Evolutionary conservation across 2,329 filamentous ascomycete genomes (phyloP), one percentile per base, ranked within the genome.

Genomic region (Cladosporium colombiae): DNA sequence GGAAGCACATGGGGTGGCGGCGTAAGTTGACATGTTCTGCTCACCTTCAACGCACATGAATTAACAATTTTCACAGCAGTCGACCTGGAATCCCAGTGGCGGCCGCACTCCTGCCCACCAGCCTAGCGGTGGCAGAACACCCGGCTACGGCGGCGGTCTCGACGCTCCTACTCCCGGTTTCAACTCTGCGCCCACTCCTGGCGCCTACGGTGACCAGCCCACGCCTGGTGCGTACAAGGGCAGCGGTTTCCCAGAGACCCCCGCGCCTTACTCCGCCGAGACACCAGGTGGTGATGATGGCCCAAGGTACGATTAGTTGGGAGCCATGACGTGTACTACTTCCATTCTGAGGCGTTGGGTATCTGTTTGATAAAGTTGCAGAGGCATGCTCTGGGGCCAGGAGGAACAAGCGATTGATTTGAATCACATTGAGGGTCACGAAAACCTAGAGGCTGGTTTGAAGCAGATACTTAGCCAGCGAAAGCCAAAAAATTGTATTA

Each of bases 81-180:
- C 75, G 11, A 75, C 77, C 2, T 79, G 77, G 76, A 77, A 76
- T 66, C 71, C 78, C 44, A 76, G 61, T 33, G 72, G 72, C 31
- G 72, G 71, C 50, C 74, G 77, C 40, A 79, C 78, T 40, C 90
- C 92, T 1, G 91, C 86, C 84, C 64, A 83, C 85, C 52, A 78
- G 69, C 35, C 78, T 65, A 56, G 33, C 27, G 89, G 89, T 8
- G 89, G 87, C n/a, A 89, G 93, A 77, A 96, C 92, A 0, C 93
- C 93, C 3, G 89, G 87, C 1, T 93, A 91, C 74, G 61, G 67
- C 27, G 74, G 73, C 23, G 70, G 73, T 0, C 92, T 91, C 71
- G 91, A 94, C 71, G 89, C 89, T 4, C 89, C 89, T 18, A 80
- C 76, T 7, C 77, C 78, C 11, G 76, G 76, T 44, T 78, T 74